Evolutionary conservation across 108 stramenopile genomes (phyloP), one percentile per base, ranked within the genome.

Genomic region (Aurantiochytrium sp.): DNA sequence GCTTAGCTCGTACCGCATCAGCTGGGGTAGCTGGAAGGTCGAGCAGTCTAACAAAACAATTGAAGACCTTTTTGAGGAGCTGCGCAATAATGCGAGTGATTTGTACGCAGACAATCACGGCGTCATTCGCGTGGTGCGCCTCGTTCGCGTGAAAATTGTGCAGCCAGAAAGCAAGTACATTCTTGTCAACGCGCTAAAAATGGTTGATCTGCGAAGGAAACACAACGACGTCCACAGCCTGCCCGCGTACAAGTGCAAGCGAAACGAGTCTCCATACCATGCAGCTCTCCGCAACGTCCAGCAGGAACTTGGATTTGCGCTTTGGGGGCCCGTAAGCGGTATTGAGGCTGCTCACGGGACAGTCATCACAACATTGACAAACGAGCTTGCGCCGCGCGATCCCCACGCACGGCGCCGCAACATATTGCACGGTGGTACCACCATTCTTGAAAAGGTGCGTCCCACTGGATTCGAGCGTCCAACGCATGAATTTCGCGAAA

Each of bases 21-120:
- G 49, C 49, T 83, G 76, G 76, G 76, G 76, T 25, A 83, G 76
- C 76, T 83, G 76, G 76, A 83, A 53, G 23, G 76, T 83, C 1
- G 51, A 83, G 25, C 19, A 53, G 3, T 53, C 45, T 4, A 83
- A 83, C 49, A 53, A 83, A 12, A 83, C 76, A 6, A 53, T 83
- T 53, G 76, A 83, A 35, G 76, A 83, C 51, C 76, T 83, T 23
- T 53, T 53, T 23, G 76, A 83, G 19, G 76, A 83, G 51, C 19
- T 83, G 6, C 51, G 76, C 51, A 47, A 53, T 16, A 53, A 53
- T 2, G n/a, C 51, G n/a, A 25, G 76, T 45, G 76, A 83, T 53
- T 23, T 83, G 18, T 53, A 83, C 45, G 28, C 76, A 6, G 76
- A 83, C 49, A 45, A 53, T 45, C n/a, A n/a, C 18, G 76, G 51